A percentile compares a stretch with the other conserved stretches of the same genome.
Evolutionary conservation across 495 filamentous ascomycete genomes (phyloP).

Genomic region (Neurospora sublineolata): DNA sequence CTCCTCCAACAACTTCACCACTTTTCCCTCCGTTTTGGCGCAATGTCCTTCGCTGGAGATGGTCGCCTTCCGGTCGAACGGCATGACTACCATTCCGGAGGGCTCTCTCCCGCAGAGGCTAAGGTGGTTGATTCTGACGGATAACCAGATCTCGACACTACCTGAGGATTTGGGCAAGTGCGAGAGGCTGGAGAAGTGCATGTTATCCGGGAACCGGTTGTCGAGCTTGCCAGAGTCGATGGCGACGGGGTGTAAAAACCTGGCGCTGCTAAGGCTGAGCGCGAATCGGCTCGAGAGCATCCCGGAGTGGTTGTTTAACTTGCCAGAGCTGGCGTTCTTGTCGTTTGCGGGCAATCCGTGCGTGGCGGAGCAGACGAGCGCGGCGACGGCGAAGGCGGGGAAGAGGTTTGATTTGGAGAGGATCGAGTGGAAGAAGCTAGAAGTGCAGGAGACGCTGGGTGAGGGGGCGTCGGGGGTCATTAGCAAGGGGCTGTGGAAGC

Average conservation of each 20-base stretch:
- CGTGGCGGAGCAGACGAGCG: constrained; percentile 5
- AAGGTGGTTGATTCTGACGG: constrained; percentile 34
- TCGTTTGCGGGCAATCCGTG: constrained; percentile 38
- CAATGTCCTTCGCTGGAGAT: constrained; percentile 32
- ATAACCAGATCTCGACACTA: constrained; percentile 26
- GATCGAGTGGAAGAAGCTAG: constrained; percentile 28
- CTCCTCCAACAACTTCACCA: constrained; percentile 32
- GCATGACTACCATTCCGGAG: constrained; percentile 31
- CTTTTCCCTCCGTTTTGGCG: constrained; percentile 30
- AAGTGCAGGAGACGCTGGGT: constrained; percentile 22
- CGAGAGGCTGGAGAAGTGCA: constrained; percentile 29
- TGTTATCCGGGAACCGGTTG: constrained; percentile 32
- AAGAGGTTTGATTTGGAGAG: constrained; percentile 16
- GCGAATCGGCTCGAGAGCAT: constrained; percentile 26
- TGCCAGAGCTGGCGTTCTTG: constrained; percentile 34
- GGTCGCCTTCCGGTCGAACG: constrained; percentile 35
- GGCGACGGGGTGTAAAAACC: constrained; percentile 25
- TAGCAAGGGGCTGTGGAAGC: constrained; percentile 24
- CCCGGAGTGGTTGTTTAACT: constrained; percentile 28
- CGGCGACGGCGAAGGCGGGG: constrained; percentile 7
- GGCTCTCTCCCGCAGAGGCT: constrained; percentile 25
- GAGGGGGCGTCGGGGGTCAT: constrained; percentile 30
- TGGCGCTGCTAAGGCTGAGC: constrained; percentile 29
- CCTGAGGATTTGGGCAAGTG: constrained; percentile 31
- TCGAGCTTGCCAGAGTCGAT: constrained; percentile 26